Evolutionary conservation across 345 rosid species (phyloP), one percentile per base, ranked within the genome.

Genomic region (Euphorbia peplus): DNA sequence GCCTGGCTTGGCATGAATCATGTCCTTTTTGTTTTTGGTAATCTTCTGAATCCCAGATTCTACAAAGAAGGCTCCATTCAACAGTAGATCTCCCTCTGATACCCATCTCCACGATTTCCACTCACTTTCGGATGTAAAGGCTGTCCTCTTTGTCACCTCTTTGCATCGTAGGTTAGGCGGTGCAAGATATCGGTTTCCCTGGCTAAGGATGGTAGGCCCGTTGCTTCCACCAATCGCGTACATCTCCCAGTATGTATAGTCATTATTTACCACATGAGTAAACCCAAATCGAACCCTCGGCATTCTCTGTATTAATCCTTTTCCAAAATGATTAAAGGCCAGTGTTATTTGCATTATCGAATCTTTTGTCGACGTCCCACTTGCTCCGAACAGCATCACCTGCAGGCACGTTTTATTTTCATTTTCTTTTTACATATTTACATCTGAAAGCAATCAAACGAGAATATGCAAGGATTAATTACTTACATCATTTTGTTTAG

Each of bases 81-180:
- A 8, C 72, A 88, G 35, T 61, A 85, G 44, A 75, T 92, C 98
- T 24, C 79, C 83, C 72, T 85, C 84, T 24, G 98, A 90, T 76
- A 69, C 81, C 96, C 98, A 92, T 0, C 64, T 70, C 96, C 98
- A 87, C 0, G 28, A 4, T 70, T 75, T 80, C 98, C 98, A 88
- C 25, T 41, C 79, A 7, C 50, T 8, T 18, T 60, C 66, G 3
- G 83, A 26, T 1, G 87, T 70, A 68, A 74, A 76, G 42, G 83
- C 80, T 5, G 42, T 39, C 69, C 92, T 84, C 76, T 88, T 83
- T 15, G 90, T 83, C 18, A 90, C 90, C 88, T 85, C 83, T 71
- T 89, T 91, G 57, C 63, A 48, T 13, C 37, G 26, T n/a, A 4
- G 19, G 44, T 80, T 71, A 6, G 66, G 59, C 8, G 82, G 74